Evolutionary conservation across 257 asterid genomes (phyloP), one percentile per base, ranked within the genome.

Genomic region (Capsicum baccatum): DNA sequence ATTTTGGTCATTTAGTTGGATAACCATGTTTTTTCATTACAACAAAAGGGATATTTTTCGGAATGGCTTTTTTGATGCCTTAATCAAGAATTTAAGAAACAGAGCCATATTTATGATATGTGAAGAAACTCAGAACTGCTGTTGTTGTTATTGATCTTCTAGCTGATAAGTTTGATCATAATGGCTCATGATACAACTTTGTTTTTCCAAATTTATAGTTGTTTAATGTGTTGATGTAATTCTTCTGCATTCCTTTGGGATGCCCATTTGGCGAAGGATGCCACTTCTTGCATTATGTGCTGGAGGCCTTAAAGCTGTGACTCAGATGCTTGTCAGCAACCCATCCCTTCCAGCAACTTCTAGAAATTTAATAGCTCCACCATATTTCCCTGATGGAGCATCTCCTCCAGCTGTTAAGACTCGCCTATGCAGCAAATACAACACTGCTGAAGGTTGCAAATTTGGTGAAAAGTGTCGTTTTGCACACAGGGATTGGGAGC

Each of bases 221-320:
- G 9, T 64, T 84, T 86, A 13, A 35, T 83, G 56, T 84, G 48
- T 83, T 78, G 19, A 19, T 74, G 79, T 87, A 14, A 80, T 82
- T 76, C 71, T 19, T 54, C 17, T 85, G 92, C 97, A 93, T 94
- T 85, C 71, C 92, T 78, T 89, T 96, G 60, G 97, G 97, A 37
- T 93, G 97, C 83, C 97, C 93, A 39, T 94, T 92, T 56, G 98
- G 98, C 56, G 98, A 94, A 86, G 87, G 90, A 59, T 94, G 98
- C 92, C 97, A 94, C 89, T 94, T 94, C 86, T 70, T 92, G 90
- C 98, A 94, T 86, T 91, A 91, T 17, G 94, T 94, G n/a, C 98
- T 14, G 98, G 98, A 8, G 98, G 97, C 84, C 88, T 94, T 62
- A 94, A 94, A 87, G 97, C 93, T n/a, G 98, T 92, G 84, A 92